phyloP scores from a whole-genome alignment of 331 rosid species.

The Quercus phellos region DNA sequence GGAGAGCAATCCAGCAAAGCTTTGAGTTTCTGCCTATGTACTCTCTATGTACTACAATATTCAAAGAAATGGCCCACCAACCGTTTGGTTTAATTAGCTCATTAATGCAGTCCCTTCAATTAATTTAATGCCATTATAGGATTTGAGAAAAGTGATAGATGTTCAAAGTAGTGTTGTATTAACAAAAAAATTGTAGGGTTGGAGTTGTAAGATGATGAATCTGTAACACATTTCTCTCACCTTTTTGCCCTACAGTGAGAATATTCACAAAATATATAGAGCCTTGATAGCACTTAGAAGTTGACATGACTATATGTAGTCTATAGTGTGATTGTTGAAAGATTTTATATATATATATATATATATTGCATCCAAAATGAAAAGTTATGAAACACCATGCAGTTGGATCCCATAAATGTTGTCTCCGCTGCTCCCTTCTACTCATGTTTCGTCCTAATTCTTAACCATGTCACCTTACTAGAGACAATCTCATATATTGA shows the following conservation, averaged over 20 bases:
- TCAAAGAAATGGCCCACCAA: constrained; percentile 27
- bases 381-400: neutral
- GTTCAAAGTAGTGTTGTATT: constrained; percentile 22
- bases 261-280: constrained; percentile 25
- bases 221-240: constrained; percentile 12
- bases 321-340: constrained; percentile 6
- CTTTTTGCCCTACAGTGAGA: constrained; percentile 28
- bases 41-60: neutral
- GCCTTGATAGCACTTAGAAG: constrained; percentile 9
- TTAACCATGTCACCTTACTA: neutral
- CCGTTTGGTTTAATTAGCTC: constrained; percentile 15
- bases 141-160: constrained; percentile 13
- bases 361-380: neutral
- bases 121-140: neutral
- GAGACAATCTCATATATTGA: neutral
- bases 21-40: too few relatives aligned
- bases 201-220: constrained; percentile 20
- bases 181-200: neutral
- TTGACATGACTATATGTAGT: neutral
- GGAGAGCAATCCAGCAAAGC: too few relatives aligned
- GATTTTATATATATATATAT: neutral
- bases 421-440: neutral
- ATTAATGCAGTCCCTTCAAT: constrained; percentile 5
- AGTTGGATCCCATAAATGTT: neutral
- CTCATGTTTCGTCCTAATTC: neutral